A percentile compares a stretch with the other conserved stretches of the same genome.
phyloP scores from a whole-genome alignment of 176 grass and related monocot genomes.

The Saccharum spontaneum region DNA sequence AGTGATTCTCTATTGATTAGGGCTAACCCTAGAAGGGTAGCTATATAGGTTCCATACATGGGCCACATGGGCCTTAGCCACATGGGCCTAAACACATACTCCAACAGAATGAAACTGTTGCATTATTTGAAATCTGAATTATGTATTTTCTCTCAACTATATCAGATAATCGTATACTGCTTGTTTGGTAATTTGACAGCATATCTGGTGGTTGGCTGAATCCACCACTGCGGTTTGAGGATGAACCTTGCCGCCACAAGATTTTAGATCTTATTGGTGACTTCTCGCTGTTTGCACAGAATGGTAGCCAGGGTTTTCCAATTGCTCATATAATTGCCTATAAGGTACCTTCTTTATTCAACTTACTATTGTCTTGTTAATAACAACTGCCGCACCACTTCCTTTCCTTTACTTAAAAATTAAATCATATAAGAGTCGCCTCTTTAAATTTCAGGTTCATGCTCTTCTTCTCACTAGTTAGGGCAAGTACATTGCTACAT shows the following conservation, averaged over 20 bases:
- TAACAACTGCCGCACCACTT: neutral
- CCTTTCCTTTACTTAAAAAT: neutral
- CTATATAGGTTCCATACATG: too few relatives aligned
- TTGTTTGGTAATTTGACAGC: slow-evolving; percentile 56
- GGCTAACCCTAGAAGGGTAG: too few relatives aligned
- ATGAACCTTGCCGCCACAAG: slow-evolving; percentile 95
- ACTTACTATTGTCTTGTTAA: neutral
- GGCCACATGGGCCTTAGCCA: too few relatives aligned
- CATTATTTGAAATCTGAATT: slow-evolving; percentile 16
- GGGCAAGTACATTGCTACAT: too few relatives aligned
- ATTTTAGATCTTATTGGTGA: slow-evolving; percentile 92
- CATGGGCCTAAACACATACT: too few relatives aligned
- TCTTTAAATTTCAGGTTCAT: neutral
- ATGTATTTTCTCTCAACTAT: slow-evolving; percentile 9
- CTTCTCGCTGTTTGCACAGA: slow-evolving; percentile 83
- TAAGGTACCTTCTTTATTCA: slow-evolving; percentile 64
- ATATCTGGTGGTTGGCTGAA: slow-evolving; percentile 74
- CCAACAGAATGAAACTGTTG: neutral
- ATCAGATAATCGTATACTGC: slow-evolving; percentile 15
- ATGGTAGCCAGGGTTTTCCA: slow-evolving; percentile 82
- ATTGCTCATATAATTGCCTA: slow-evolving; percentile 80
- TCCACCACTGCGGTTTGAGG: slow-evolving; percentile 71
- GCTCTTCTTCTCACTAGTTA: slow-evolving; percentile 5
- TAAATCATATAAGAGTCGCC: neutral
- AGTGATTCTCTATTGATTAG: too few relatives aligned